Base-by-base conservation (phyloP, 495 filamentous ascomycete genomes). In the Xanthoparmelia taractica region DNA sequence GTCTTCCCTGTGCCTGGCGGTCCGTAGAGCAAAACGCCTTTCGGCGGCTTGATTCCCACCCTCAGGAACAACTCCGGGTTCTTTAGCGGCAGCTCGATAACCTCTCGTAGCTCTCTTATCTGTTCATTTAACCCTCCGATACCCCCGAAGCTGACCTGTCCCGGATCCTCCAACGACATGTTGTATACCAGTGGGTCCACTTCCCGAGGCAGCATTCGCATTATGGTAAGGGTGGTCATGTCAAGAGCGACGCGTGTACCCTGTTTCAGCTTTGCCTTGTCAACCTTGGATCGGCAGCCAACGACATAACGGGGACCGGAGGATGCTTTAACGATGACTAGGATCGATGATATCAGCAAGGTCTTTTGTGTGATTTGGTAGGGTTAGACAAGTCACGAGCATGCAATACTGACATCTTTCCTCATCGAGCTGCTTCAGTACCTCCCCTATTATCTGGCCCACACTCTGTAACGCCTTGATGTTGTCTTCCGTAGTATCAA, bases 401-500 rank as follows among this genome's bases (percentile, higher is more conserved):
- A 25, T 7, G 27, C 2, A 63, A 23, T 31, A 78, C 87, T 75
- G 77, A 97, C 94, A 99, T 90, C 94, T 82, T 80, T 99, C 94
- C 67, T 99, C 94, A 73, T 99, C 94, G 41, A 99, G 83, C 77
- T 99, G 94, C 78, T 99, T 99, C 68, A 99, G 77, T 65, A 99
- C 94, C 75, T 99, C 94, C 64, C 94, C 94, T 75, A 99, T 97
- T 75, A 99, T 99, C 77, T 99, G 94, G 41, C 94, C 94, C 38
- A 99, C 94, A 77, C 95, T 97, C 80, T 99, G 94, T 69, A 99
- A 76, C 66, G 94, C 94, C 80, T 99, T 99, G 81, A 99, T 97
- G 79, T 97, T 97, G 66, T 99, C 95, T 76, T 99, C 94, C 33
- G 94, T 97, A 60, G 92, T 85, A 74, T 97, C 92, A 69, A 92